Conservation (phyloP, 371 early-diverging fungal genomes). For the Actinomortierella ambigua region DNA sequence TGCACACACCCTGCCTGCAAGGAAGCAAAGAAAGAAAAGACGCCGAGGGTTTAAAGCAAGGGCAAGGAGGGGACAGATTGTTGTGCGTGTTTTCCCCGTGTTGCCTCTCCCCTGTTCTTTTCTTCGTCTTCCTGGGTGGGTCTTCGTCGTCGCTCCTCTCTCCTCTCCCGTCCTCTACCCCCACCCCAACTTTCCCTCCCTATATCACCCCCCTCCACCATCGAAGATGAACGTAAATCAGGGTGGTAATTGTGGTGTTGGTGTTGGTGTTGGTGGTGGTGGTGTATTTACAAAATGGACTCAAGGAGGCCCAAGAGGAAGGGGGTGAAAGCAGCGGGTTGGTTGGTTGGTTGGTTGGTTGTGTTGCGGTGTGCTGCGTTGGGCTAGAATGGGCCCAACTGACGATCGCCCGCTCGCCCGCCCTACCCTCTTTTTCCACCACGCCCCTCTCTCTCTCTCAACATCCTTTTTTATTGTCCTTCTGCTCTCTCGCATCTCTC, state of each 20-base stretch:
- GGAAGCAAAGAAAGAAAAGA: neutral
- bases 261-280: too few relatives aligned
- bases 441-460: neutral
- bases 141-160: neutral
- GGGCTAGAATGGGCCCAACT: too few relatives aligned
- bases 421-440: neutral
- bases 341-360: too few relatives aligned
- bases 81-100: slow-evolving; percentile 1
- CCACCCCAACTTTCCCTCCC: neutral
- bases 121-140: neutral
- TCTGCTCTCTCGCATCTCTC: neutral
- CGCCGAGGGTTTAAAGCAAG: neutral
- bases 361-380: too few relatives aligned
- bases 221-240: too few relatives aligned
- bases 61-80: neutral
- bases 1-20: slow-evolving; percentile 1
- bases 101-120: neutral
- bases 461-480: neutral
- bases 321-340: too few relatives aligned
- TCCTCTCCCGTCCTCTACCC: neutral
- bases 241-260: too few relatives aligned
- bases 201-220: neutral
- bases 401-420: neutral
- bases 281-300: too few relatives aligned
- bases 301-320: too few relatives aligned